Base-by-base conservation (phyloP, 176 grass and related monocot genomes). In the Juncus effusus region DNA sequence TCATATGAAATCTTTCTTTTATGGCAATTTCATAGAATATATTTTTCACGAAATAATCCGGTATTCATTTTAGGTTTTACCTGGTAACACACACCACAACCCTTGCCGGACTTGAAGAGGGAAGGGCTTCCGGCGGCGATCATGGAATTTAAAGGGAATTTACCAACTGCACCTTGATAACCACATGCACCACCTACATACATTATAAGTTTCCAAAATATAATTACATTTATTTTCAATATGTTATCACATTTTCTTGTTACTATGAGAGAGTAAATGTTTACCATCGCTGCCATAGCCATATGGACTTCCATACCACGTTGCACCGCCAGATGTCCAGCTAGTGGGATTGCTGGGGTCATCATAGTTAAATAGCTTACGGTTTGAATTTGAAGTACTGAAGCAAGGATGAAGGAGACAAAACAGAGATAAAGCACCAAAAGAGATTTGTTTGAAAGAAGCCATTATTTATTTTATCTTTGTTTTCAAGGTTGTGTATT, bases 81-180 rank as follows among this genome's bases (percentile, higher is more conserved):
- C 87, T 84, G 82, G 62, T 89, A 92, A 73, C 94, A 97, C 2
- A 88, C 82, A 51, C 94, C 94, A 35, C 94, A 97, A 1, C 94
- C 88, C 72, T 81, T 83, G 63, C 88, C 93, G 5, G 38, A 71
- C 61, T 82, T 86, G 80, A 77, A 97, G 65, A 97, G 36, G 11
- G 85, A 79, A 14, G 93, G 85, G 35, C 75, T 87, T 6, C 77
- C 93, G 13, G 88, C 70, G 36, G 93, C n/a, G 61, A 89, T 79
- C 80, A 97, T 81, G 36, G 93, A 88, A 57, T 76, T 80, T 75
- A 86, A 84, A 0, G 93, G 93, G 8, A 60, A 56, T 6, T 42
- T 64, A 6, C 78, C 87, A 0, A 96, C 82, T 16, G 85, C 88
- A 47, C 51, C 74, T 16, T 79, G 63, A 63, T 92, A 97, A n/a